These are phyloP conservation scores for Cadophora sp. DNA, from an alignment of 2,329 filamentous ascomycete species.

Conservation along the genomic window DNA sequence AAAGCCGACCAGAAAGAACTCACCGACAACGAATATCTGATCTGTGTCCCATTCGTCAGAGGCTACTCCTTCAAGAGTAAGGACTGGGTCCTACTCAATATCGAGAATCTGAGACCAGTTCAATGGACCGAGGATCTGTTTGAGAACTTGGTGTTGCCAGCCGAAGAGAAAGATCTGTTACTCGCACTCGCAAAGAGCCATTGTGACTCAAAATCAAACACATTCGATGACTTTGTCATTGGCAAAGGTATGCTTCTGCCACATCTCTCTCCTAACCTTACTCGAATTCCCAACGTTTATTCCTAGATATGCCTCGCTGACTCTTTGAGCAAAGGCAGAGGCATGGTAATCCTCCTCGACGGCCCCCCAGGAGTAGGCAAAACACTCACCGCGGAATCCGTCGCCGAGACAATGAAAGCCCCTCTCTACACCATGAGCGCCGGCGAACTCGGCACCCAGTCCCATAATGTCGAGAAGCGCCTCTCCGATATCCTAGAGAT, in stretches of 20 bases:
- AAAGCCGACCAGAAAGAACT: constrained; percentile 8
- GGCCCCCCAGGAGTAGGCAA: constrained; percentile 33
- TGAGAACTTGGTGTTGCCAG: constrained; percentile 54
- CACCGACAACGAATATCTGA: constrained; percentile 16
- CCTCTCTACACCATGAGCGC: constrained; percentile 47
- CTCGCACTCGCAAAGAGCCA: constrained; percentile 57
- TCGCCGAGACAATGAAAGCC: constrained; percentile 36
- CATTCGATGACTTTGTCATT: constrained; percentile 58
- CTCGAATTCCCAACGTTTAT: not conserved
- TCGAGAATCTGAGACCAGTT: constrained; percentile 53
- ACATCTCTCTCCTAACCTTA: too few relatives aligned
- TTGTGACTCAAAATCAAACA: constrained; percentile 46
- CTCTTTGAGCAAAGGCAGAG: constrained; percentile 39
- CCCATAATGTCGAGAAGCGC: constrained; percentile 35
- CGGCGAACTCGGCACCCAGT: constrained; percentile 55
- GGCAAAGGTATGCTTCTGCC: constrained; percentile 47
- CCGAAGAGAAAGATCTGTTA: constrained; percentile 58
- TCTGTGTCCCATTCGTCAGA: constrained; percentile 20
- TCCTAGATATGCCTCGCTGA: not conserved
- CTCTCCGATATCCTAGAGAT: constrained; percentile 68
- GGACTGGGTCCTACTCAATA: constrained; percentile 56
- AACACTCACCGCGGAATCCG: constrained; percentile 35
- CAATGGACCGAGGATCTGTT: constrained; percentile 57
- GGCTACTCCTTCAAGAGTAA: constrained; percentile 47
- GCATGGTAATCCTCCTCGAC: constrained; percentile 53